Percentiles rank a stretch among this genome's conserved stretches.
phyloP scores from a whole-genome alignment of 164 flowering plant species.

The Berberis vulgaris region DNA sequence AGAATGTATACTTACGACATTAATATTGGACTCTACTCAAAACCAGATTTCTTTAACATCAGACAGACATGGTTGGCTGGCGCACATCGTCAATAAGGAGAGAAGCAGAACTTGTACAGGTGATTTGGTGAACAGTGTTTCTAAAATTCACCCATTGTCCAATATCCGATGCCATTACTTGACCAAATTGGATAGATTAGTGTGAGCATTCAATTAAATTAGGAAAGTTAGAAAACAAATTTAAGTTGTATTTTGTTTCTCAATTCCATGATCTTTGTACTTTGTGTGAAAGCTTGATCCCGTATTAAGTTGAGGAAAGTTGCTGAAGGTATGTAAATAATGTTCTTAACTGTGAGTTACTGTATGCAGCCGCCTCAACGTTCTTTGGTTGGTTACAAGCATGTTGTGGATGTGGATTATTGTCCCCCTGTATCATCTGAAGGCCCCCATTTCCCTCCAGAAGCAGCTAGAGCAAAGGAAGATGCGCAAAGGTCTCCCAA shows the following conservation, averaged over 20 bases:
- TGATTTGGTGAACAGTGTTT: conserved; percentile 18
- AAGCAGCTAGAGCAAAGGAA: conserved; percentile 87
- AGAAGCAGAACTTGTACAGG: conserved; percentile 81
- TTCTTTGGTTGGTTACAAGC: conserved; percentile 92
- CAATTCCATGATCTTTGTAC: too few relatives aligned
- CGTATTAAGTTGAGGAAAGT: not conserved
- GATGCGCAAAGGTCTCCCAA: conserved; percentile 66
- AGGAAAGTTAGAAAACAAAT: too few relatives aligned
- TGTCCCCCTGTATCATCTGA: conserved; percentile 74
- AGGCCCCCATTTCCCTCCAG: conserved; percentile 69
- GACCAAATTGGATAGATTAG: not conserved
- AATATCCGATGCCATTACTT: not conserved
- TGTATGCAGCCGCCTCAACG: conserved; percentile 62
- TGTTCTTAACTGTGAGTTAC: too few relatives aligned
- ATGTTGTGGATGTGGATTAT: conserved; percentile 82
- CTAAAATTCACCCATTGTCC: not conserved
- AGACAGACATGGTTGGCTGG: conserved; percentile 97
- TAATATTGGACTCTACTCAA: not conserved
- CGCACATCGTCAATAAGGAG: conserved; percentile 95
- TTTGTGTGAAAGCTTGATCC: too few relatives aligned
- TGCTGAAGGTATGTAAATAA: not conserved
- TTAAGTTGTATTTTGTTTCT: too few relatives aligned
- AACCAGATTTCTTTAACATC: conserved; percentile 27
- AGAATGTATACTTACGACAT: too few relatives aligned
- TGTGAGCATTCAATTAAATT: not conserved